Evolutionary conservation across 768 basidiomycete genomes (phyloP).

Genomic region (Tremella yokohamensis): DNA sequence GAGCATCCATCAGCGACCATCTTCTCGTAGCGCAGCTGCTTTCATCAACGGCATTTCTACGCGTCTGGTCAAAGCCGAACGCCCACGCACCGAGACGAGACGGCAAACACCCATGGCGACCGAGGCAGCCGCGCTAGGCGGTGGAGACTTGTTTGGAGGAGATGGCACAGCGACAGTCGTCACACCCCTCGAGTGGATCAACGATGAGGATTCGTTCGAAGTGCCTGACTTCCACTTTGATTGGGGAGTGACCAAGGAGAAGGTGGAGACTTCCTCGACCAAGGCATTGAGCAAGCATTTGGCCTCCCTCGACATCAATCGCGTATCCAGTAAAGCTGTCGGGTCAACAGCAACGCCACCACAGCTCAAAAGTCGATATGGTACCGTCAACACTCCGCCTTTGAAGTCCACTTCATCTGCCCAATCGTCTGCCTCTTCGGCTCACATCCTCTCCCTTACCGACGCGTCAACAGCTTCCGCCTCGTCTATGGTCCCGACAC

Average conservation of each 20-base stretch:
- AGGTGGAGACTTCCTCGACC: slow-evolving; percentile 5
- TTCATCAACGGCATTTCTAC: no score
- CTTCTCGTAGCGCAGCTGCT: no score
- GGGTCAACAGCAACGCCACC: neutral
- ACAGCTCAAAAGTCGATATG: neutral
- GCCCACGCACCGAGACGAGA: no score
- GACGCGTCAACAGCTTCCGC: slow-evolving; percentile 34
- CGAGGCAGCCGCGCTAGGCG: no score
- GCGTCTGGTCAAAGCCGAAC: no score
- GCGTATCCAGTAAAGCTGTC: neutral
- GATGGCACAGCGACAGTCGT: slow-evolving; percentile 7
- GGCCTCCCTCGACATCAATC: slow-evolving; percentile 3
- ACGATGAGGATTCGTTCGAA: slow-evolving; percentile 36
- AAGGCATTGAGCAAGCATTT: neutral
- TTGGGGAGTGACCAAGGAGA: slow-evolving; percentile 30
- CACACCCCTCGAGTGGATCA: slow-evolving; percentile 8
- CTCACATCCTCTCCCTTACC: slow-evolving; percentile 25
- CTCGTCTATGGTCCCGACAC: slow-evolving; percentile 32
- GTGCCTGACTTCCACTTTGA: slow-evolving; percentile 45
- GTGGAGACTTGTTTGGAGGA: no score
- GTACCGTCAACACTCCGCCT: neutral
- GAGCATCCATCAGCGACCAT: no score
- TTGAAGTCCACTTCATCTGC: slow-evolving; percentile 7
- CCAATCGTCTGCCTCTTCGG: slow-evolving; percentile 33
- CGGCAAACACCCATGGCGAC: no score